Conservation (phyloP, 768 basidiomycete species). For the Holtermanniella nyarrowii region DNA sequence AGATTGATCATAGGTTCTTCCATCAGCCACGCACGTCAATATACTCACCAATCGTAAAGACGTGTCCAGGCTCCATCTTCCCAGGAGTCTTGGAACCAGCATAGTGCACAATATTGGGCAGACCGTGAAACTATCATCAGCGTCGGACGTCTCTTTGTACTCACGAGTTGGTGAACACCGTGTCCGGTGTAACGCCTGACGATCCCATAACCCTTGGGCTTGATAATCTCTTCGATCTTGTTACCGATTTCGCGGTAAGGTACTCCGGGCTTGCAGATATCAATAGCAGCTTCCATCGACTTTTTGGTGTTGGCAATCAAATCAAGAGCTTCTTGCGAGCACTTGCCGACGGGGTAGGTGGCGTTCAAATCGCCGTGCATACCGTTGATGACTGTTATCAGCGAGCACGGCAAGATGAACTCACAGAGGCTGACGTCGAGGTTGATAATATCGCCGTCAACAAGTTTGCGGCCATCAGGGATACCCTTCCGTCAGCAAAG, state of each 20-base stretch:
- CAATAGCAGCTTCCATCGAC: constrained; percentile 79
- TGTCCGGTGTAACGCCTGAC: constrained; percentile 88
- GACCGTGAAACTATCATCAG: constrained; percentile 55
- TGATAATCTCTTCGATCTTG: constrained; percentile 64
- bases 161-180: constrained; percentile 59
- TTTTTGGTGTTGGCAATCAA: constrained; percentile 73
- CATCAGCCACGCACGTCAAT: neutral
- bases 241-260: constrained; percentile 47
- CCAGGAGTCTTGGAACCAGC: constrained; percentile 89
- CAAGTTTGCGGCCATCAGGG: constrained; percentile 58
- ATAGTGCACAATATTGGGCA: constrained; percentile 88
- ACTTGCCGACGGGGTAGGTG: constrained; percentile 59
- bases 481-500: constrained; percentile 50
- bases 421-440: constrained; percentile 49
- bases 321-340: constrained; percentile 63
- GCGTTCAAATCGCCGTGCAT: constrained; percentile 88
- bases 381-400: constrained; percentile 45
- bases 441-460: constrained; percentile 93
- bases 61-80: constrained; percentile 72
- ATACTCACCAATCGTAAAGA: constrained; percentile 57
- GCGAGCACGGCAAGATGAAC: constrained; percentile 1
- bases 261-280: constrained; percentile 83
- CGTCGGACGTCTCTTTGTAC: constrained; percentile 1
- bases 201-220: constrained; percentile 72
- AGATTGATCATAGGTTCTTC: constrained; percentile 75